phyloP scores from a whole-genome alignment of 805 yeast species.

The Wickerhamomyces tratensis region DNA sequence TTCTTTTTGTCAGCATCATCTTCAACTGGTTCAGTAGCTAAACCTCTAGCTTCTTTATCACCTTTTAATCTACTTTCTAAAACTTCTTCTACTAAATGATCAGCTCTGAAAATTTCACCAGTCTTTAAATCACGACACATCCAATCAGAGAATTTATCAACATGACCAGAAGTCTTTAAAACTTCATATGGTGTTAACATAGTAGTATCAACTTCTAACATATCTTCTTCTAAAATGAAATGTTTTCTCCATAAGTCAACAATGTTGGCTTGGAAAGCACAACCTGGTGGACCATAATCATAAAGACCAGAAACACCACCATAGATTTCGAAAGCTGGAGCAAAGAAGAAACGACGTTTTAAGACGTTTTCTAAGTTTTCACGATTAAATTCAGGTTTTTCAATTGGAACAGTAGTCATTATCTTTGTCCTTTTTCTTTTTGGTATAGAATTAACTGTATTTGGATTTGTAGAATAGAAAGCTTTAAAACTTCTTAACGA shows the following conservation, averaged over 20 bases:
- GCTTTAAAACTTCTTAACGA: not conserved
- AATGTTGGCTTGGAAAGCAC: constrained; percentile 94
- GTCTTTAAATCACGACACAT: constrained; percentile 94
- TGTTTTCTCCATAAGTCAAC: constrained; percentile 97
- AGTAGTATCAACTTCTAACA: constrained; percentile 97
- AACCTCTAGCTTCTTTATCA: constrained; percentile 93
- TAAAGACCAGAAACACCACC: constrained; percentile 98
- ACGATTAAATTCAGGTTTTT: constrained; percentile 51
- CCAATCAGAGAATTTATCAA: constrained; percentile 98
- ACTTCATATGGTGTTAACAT: constrained; percentile 98
- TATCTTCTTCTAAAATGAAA: constrained; percentile 93
- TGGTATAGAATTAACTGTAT: no score
- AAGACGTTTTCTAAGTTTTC: constrained; percentile 84
- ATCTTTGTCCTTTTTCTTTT: no score
- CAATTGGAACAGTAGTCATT: constrained; percentile 6
- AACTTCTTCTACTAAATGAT: constrained; percentile 96
- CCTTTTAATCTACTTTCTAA: constrained; percentile 94
- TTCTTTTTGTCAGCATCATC: constrained; percentile 81
- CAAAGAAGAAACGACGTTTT: constrained; percentile 93
- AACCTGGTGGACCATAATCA: constrained; percentile 99
- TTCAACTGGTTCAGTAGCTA: constrained; percentile 47
- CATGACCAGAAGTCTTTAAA: constrained; percentile 97
- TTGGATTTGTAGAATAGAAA: not conserved
- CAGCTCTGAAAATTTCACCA: constrained; percentile 98
- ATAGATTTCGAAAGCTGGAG: constrained; percentile 94